Evolutionary conservation across 192 early-diverging fungal species (phyloP).

Genomic region (Umbelopsis isabellina): DNA sequence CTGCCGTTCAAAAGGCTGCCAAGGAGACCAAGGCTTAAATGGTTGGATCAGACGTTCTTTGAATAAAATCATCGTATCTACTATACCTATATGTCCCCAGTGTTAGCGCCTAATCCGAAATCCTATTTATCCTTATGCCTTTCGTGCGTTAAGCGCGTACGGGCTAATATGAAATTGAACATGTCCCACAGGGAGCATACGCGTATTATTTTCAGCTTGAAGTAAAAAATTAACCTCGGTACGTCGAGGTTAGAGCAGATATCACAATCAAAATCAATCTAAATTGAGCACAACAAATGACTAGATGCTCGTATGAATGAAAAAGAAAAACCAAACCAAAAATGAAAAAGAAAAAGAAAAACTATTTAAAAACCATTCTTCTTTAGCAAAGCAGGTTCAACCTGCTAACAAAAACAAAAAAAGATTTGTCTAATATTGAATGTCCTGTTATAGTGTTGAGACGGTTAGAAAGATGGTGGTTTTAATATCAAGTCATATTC

Average conservation of each 20-base stretch:
- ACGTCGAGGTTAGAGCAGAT: too few species aligned
- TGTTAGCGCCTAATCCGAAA: too few species aligned
- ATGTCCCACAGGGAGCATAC: too few species aligned
- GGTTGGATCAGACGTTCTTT: constrained; percentile 2
- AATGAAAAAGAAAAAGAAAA: not conserved
- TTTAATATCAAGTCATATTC: not conserved
- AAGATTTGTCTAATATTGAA: constrained; percentile 12
- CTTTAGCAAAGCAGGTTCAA: constrained; percentile 10
- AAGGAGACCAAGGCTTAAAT: constrained; percentile 30
- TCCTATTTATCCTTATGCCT: not conserved
- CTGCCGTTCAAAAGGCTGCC: constrained; percentile 49
- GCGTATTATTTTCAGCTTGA: too few species aligned
- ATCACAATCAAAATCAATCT: too few species aligned
- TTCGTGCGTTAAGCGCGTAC: not conserved
- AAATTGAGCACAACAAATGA: too few species aligned
- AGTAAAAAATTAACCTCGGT: too few species aligned
- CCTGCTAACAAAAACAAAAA: constrained; percentile 17
- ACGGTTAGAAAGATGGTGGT: not conserved
- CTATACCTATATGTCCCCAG: too few species aligned
- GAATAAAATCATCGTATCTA: not conserved
- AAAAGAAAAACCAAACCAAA: not conserved
- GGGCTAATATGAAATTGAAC: not conserved
- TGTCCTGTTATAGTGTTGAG: not conserved
- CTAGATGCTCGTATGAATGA: too few species aligned
- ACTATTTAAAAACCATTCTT: not conserved